Evolutionary conservation across 1,139 yeast species (phyloP), one percentile per base, ranked within the genome.

Genomic region (Suhomyces yuchorum): DNA sequence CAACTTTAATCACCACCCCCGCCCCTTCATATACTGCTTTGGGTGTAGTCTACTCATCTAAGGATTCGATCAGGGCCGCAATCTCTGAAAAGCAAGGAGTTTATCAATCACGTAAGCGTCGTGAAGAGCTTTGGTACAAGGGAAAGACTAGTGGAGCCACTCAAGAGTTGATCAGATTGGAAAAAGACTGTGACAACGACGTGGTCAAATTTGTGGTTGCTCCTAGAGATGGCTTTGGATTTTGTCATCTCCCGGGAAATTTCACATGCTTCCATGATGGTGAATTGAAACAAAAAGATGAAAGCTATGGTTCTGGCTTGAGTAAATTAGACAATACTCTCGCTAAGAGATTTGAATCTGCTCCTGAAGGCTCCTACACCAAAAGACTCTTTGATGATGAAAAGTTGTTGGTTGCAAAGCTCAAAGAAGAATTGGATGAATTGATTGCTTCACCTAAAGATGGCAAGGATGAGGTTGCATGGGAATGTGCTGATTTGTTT

Each of bases 401-500:
- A 40, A 77, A 75, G 26, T 75, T 93, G 45, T 75, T 95, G 56
- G 73, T 80, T 49, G 96, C 98, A 18, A 93, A 93, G 74, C 85
- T 93, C 68, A 82, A 84, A 65, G 99, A 93, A 71, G 99, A 93
- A 68, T 96, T 97, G 47, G 98, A 93, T 61, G 99, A 95, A 67
- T 80, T 93, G 54, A 84, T 92, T 36, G 97, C 90, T 50, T 98
- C 99, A 17, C 76, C 75, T 8, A 58, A 60, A 41, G 61, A 65
- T 30, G 76, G 76, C 7, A 58, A 60, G 41, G 61, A 64, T 26
- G 98, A 93, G 54, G 80, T 91, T 46, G 87, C 98, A 0, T 93
- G 97, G 97, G 99, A 93, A 70, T 93, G 96, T 48, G 99, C 99
- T 7, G 99, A 95, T 65, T 77, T 93, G 63, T 69, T 95, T 50